phyloP scores from a whole-genome alignment of 371 early-diverging fungal species.

The Mucor piriformis region DNA sequence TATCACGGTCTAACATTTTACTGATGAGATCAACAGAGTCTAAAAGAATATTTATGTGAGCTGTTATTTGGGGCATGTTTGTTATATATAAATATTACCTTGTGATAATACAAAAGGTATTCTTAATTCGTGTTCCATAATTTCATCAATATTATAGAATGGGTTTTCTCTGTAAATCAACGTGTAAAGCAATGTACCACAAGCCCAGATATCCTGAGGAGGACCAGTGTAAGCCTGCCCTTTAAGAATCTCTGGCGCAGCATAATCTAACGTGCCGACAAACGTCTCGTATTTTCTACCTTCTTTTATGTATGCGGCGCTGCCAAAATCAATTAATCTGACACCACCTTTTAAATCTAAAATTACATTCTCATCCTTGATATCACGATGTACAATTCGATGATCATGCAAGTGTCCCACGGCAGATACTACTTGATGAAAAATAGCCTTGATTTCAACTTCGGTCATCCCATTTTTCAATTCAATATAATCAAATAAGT shows the following conservation, averaged over 20 bases:
- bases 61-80: conserved; percentile 19
- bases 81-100: conserved; percentile 29
- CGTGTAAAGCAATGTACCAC: conserved; percentile 78
- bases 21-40: conserved; percentile 58
- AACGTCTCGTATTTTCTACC: conserved; percentile 64
- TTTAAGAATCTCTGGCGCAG: conserved; percentile 67
- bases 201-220: conserved; percentile 82
- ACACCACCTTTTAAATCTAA: conserved; percentile 55
- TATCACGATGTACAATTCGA: conserved; percentile 80
- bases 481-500: conserved; percentile 79
- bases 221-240: conserved; percentile 66
- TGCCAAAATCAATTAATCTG: conserved; percentile 73
- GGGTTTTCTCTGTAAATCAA: conserved; percentile 56
- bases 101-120: conserved; percentile 16
- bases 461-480: conserved; percentile 55
- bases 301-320: conserved; percentile 60
- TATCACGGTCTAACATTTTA: conserved; percentile 57
- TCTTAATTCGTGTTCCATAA: conserved; percentile 27
- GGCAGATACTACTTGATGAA: conserved; percentile 64
- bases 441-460: conserved; percentile 59
- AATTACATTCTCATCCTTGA: conserved; percentile 82
- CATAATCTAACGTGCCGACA: conserved; percentile 73
- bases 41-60: conserved; percentile 28
- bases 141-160: conserved; percentile 28
- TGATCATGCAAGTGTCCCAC: conserved; percentile 72